Conservation (phyloP, 768 basidiomycete species). For the Polyporus arcularius region DNA sequence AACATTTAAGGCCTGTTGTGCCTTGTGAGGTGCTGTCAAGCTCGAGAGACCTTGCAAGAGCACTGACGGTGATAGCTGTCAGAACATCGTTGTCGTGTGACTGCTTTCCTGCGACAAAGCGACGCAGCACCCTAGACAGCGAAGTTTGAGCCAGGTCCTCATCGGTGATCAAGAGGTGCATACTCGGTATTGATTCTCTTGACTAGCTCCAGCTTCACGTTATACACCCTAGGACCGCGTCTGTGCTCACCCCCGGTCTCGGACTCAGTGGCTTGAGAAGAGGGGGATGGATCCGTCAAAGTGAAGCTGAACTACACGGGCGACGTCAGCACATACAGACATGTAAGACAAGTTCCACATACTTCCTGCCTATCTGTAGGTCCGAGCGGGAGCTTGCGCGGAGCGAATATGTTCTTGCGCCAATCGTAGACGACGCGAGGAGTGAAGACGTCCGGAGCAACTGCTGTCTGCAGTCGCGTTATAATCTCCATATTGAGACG, state of each 20-base stretch:
- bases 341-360: slow-evolving; percentile 20
- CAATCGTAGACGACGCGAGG: slow-evolving; percentile 79
- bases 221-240: slow-evolving; percentile 62
- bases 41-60: neutral
- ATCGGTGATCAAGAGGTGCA: slow-evolving; percentile 19
- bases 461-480: slow-evolving; percentile 54
- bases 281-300: slow-evolving; percentile 36
- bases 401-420: slow-evolving; percentile 73
- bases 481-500: slow-evolving; percentile 73
- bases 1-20: slow-evolving; percentile 65
- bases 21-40: too few species aligned
- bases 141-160: neutral
- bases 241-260: neutral
- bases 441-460: slow-evolving; percentile 65
- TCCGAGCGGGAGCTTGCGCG: slow-evolving; percentile 61
- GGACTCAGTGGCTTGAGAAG: neutral
- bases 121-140: slow-evolving; percentile 53
- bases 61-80: slow-evolving; percentile 63
- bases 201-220: slow-evolving; percentile 65
- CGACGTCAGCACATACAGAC: neutral
- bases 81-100: slow-evolving; percentile 67
- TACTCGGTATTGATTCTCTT: slow-evolving; percentile 84
- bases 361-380: slow-evolving; percentile 53
- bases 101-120: slow-evolving; percentile 66
- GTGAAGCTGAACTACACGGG: slow-evolving; percentile 50